Evolutionary conservation across 2,329 filamentous ascomycete genomes (phyloP), one percentile per base, ranked within the genome.

Genomic region (Penicillium nordicum): DNA sequence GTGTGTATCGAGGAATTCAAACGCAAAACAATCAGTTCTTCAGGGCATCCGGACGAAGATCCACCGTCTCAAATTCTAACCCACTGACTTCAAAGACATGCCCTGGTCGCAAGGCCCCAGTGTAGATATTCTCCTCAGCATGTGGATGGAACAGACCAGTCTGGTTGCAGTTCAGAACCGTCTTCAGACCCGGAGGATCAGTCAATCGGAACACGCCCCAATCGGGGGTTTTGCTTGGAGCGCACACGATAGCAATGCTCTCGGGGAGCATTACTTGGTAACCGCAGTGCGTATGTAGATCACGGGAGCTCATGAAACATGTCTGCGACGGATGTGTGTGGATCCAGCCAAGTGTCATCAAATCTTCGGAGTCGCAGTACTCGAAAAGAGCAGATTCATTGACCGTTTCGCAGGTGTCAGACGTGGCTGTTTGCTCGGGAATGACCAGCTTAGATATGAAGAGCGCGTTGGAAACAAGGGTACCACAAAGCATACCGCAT

Each of bases 211-310:
- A 99, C 25, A 95, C 88, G 47, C 94, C 94, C 80, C 90, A 93
- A 59, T 90, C 93, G 30, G 70, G 67, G 37, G 82, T 80, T 67
- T 89, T 90, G 55, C 83, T 88, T 0, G 94, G 94, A 6, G 94
- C 90, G 76, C 94, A 99, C 38, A 99, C 94, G 67, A 99, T 96
- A 4, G 94, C 94, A 60, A 99, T 92, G 66, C 90, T 95, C 79
- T 99, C 94, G 0, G 92, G 88, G 76, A 97, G 84, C 91, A 97
- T 97, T 57, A 94, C 87, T 74, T 99, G 94, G 72, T 97, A 97
- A 11, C 92, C 92, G 3, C 88, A 87, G 69, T 96, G 93, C 0
- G 95, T 99, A 70, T 99, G 94, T 63, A 97, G 72, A 70, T 99
- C 94, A 48, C 93, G 82, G 47, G 89, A 94, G 71, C 91, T 96